Evolutionary conservation across 1,139 yeast genomes (phyloP), one percentile per base, ranked within the genome.

Genomic region (Debaryomyces nepalensis): DNA sequence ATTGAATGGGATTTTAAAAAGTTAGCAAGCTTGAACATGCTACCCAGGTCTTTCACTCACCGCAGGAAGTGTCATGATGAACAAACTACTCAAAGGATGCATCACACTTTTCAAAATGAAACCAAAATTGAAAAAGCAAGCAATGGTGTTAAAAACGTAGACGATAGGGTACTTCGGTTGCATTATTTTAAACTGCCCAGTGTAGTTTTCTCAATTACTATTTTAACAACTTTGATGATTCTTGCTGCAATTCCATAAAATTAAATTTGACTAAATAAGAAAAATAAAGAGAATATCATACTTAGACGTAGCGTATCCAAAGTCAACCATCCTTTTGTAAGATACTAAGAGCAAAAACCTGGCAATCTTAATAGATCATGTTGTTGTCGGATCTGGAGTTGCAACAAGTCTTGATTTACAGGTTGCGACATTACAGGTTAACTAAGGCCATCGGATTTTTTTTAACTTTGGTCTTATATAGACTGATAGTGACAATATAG

Each of bases 1-100:
- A 41, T 45, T 16, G 52, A 51, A 27, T 60, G 64, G 64, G 65
- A 59, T 49, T 55, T 53, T 41, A 42, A 37, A 27, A 35, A 33
- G 20, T 41, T 48, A 10, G 33, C 27, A 9, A 29, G 35, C 11
- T 30, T 37, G 11, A 40, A 24, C 9, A 23, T 44, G 37, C 29
- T 44, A 12, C 42, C 47, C 9, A 14, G 16, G 9, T 18, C 22
- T 11, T 34, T 34, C 18, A 12, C 24, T 7, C 5, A 24, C 8
- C 24, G 19, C 10, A 15, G n/a, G 19, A 34, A 16, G 18, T 22
- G 30, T 11, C 27, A 34, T 8, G 11, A 15, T 11, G 14, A 8
- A 16, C 24, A 19, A n/a, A 11, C 19, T 14, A 10, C 20, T 4
- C 31, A 34, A 24, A 15, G 30, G 6, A 16, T 26, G 1, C 24